phyloP scores from a whole-genome alignment of 305 asterid species.

The Solanum chacoense region DNA sequence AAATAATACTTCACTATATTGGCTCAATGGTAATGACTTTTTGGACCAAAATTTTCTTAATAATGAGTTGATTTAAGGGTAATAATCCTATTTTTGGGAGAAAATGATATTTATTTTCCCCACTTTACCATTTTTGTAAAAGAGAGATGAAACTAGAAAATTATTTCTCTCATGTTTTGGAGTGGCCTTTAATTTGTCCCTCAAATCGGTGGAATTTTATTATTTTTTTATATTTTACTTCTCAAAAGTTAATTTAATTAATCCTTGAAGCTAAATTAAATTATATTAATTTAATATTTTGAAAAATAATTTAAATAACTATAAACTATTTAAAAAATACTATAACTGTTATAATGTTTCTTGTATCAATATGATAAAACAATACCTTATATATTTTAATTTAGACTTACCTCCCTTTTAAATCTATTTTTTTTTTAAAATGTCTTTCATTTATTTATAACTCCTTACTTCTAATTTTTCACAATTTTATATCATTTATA shows the following conservation, averaged over 20 bases:
- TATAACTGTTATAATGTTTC: not conserved
- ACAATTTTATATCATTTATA: not conserved
- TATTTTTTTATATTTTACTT: not conserved
- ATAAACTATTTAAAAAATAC: rapidly evolving
- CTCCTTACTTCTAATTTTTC: not conserved
- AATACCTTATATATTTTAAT: not conserved
- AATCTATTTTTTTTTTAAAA: too few relatives aligned
- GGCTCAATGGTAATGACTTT: not conserved
- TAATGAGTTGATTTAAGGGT: not conserved
- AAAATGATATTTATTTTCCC: not conserved
- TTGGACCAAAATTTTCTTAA: not conserved
- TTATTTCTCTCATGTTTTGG: not conserved
- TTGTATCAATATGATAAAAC: not conserved
- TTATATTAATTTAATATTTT: not conserved
- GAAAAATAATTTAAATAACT: not conserved
- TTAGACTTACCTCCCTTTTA: not conserved
- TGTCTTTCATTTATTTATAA: not conserved
- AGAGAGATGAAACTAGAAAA: not conserved
- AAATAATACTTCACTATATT: not conserved
- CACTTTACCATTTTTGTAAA: not conserved
- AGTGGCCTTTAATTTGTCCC: not conserved
- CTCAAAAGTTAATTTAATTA: rapidly evolving
- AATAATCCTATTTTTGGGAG: not conserved
- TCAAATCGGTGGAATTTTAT: not conserved
- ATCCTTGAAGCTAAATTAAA: not conserved